Percentiles rank a stretch among this genome's conserved stretches.
Conservation (phyloP, 768 basidiomycete genomes). For the Sarcodon sp. region DNA sequence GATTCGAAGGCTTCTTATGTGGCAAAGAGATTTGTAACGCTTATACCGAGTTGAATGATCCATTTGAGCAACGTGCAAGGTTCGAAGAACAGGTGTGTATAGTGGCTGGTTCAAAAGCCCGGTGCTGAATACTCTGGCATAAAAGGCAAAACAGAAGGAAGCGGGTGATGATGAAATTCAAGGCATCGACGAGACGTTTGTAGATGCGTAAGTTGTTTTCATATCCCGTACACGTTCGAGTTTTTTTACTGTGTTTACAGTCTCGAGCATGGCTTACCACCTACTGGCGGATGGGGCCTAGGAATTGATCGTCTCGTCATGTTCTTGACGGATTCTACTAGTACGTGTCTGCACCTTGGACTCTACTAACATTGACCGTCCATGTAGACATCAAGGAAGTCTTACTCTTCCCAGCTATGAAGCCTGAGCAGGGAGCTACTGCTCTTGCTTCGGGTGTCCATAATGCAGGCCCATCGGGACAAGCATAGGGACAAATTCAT, state of each 20-base stretch:
- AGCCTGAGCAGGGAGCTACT: constrained; percentile 47
- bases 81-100: constrained; percentile 81
- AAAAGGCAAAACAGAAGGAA: constrained; percentile 79
- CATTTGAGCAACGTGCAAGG: constrained; percentile 87
- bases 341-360: constrained; percentile 27
- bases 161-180: constrained; percentile 98
- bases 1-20: constrained; percentile 97
- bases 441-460: constrained; percentile 21
- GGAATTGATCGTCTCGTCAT: constrained; percentile 95
- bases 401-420: constrained; percentile 94
- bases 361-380: background rate
- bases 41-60: constrained; percentile 99
- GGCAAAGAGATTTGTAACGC: constrained; percentile 99
- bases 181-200: constrained; percentile 90
- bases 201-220: constrained; percentile 62
- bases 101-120: background rate
- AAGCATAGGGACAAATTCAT: constrained; percentile 8
- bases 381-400: constrained; percentile 89
- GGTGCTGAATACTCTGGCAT: background rate
- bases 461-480: constrained; percentile 15
- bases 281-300: constrained; percentile 95
- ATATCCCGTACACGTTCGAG: background rate
- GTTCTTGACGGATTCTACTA: constrained; percentile 96
- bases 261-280: constrained; percentile 93
- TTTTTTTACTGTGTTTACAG: constrained; percentile 23